phyloP scores from a whole-genome alignment of 2,329 filamentous ascomycete species.

The Fusarium chlamydosporum region DNA sequence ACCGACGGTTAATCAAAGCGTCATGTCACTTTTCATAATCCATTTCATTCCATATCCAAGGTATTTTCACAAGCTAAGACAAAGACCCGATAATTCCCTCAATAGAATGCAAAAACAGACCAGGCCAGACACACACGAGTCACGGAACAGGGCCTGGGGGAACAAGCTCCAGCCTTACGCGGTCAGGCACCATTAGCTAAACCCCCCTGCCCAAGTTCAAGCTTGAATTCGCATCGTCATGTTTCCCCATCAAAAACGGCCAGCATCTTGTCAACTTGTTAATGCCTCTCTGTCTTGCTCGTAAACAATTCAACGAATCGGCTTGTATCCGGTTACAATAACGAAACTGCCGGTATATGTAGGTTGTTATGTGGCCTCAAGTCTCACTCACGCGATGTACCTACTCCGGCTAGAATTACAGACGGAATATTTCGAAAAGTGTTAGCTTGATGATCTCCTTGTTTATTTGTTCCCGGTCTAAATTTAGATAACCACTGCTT shows the following conservation, averaged over 20 bases:
- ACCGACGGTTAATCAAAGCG: constrained; percentile 25
- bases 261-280: constrained; percentile 1
- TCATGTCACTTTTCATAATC: constrained; percentile 23
- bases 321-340: background rate
- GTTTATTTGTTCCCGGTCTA: background rate
- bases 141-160: constrained; percentile 1
- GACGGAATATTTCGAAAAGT: background rate
- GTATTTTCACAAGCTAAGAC: constrained; percentile 3
- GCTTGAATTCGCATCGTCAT: constrained; percentile 8
- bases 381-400: too few species aligned
- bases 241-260: constrained; percentile 11
- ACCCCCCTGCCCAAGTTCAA: constrained; percentile 1
- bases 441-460: background rate
- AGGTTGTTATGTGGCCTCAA: background rate
- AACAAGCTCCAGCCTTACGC: constrained; percentile 26
- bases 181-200: constrained; percentile 36
- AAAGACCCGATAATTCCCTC: constrained; percentile 37
- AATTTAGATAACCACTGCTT: background rate
- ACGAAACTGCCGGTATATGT: background rate
- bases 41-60: background rate
- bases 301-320: constrained; percentile 20
- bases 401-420: too few species aligned
- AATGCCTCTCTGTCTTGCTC: constrained; percentile 15
- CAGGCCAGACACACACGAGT: constrained; percentile 5
- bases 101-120: constrained; percentile 11